Conservation (phyloP, 116 monocot genomes). For the Iris pallida region DNA sequence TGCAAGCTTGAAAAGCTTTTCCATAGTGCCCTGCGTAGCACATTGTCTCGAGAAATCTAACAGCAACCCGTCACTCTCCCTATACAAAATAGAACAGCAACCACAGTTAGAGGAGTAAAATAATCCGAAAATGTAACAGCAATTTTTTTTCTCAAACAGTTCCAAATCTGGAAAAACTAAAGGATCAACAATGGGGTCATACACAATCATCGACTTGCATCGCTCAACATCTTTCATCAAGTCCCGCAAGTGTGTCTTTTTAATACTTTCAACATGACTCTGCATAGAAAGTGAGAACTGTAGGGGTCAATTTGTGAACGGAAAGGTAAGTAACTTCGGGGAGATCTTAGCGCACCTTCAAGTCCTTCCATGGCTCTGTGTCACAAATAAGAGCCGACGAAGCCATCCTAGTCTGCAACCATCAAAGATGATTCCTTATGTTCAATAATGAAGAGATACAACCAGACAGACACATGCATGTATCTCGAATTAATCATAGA, state of each 20-base stretch:
- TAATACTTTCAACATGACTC: conserved; percentile 67
- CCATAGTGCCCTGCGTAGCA: conserved; percentile 47
- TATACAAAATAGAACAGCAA: conserved; percentile 16
- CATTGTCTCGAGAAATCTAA: conserved; percentile 79
- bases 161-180: background rate
- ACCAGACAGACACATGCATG: background rate
- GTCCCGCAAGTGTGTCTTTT: conserved; percentile 72
- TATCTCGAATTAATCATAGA: no score
- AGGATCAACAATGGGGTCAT: conserved; percentile 18
- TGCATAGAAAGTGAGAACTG: conserved; percentile 14
- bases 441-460: background rate
- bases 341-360: conserved; percentile 48
- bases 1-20: conserved; percentile 80
- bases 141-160: background rate
- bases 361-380: conserved; percentile 67
- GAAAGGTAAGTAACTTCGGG: background rate
- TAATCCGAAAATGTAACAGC: background rate
- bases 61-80: conserved; percentile 73
- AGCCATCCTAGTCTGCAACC: conserved; percentile 48
- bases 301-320: background rate
- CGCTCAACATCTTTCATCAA: conserved; percentile 71
- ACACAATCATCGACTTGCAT: conserved; percentile 96
- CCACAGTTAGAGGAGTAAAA: conserved; percentile 1
- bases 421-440: background rate
- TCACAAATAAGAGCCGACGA: conserved; percentile 60